Evolutionary conservation across 1,139 yeast species (phyloP), one percentile per base, ranked within the genome.

Genomic region (Scheffersomyces lignicola): DNA sequence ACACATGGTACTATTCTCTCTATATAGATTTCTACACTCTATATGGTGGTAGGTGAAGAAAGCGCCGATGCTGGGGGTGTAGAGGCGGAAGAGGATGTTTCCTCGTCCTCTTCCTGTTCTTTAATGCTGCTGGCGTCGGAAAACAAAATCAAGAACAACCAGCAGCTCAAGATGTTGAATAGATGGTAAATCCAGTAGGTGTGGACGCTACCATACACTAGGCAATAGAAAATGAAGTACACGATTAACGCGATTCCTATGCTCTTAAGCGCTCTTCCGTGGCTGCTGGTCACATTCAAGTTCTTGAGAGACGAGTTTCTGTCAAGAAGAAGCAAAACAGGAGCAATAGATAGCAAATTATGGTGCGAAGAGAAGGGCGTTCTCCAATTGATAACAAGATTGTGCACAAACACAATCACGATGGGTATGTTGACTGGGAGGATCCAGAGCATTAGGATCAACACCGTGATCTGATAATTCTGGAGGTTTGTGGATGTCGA

Each of bases 301-400:
- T 47, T 28, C 25, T 39, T 34, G 26, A 39, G 34, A 23, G 38
- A 23, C 25, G 60, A 65, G 47, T 78, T 72, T 28, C 65, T 54
- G 41, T 73, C 77, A 26, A 73, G 70, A 24, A 81, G 48, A 7
- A 76, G 44, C 10, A 83, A 63, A 1, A 81, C 75, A 1, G 92
- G 90, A 9, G 80, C 55, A 13, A 84, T 73, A 0, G 89, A 82
- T 39, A 83, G 55, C 33, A 82, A 62, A 49, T 83, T 83, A 52
- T 83, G 92, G 52, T 83, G 92, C 0, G 90, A 81, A 11, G 83
- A 77, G 47, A 84, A 83, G 15, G 90, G 85, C 0, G 89, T 83
- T 35, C 67, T 73, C 90, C 92, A 83, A 44, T 70, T 76, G 25
- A 83, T 69, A 2, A 82, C 71, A 40, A 83, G 61, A 51, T 84